phyloP scores from a whole-genome alignment of 2,329 filamentous ascomycete genomes.

The Pseudogymnoascus sp. region DNA sequence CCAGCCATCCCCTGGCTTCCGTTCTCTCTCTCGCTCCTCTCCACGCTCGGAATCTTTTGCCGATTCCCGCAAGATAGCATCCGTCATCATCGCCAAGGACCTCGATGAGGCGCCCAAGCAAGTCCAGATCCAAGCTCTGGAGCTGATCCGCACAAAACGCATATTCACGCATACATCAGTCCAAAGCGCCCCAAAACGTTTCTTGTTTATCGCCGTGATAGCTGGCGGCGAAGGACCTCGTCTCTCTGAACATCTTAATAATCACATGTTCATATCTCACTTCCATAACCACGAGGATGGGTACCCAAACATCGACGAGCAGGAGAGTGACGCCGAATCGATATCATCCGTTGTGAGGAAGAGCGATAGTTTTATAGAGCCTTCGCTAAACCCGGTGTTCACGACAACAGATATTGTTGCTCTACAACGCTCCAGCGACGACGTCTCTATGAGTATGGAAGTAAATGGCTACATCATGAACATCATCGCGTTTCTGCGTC shows the following conservation, averaged over 20 bases:
- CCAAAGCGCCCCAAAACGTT: constrained; percentile 65
- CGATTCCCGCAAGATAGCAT: constrained; percentile 57
- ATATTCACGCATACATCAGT: constrained; percentile 69
- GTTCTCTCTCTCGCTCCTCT: constrained; percentile 22
- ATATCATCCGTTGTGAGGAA: constrained; percentile 27
- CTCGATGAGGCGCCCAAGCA: constrained; percentile 63
- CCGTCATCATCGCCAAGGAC: constrained; percentile 74
- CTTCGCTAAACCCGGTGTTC: constrained; percentile 19
- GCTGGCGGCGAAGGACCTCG: constrained; percentile 39
- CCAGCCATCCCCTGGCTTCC: constrained; percentile 22
- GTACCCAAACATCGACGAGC: constrained; percentile 59
- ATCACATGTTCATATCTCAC: constrained; percentile 82
- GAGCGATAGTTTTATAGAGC: constrained; percentile 14
- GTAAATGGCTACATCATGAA: constrained; percentile 80
- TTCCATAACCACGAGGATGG: constrained; percentile 67
- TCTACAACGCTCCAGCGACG: constrained; percentile 40
- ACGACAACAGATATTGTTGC: constrained; percentile 25
- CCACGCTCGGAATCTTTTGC: constrained; percentile 26
- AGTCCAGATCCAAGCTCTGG: constrained; percentile 71
- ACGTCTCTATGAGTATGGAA: constrained; percentile 62
- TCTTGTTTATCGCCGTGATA: constrained; percentile 72
- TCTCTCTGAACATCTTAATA: constrained; percentile 57
- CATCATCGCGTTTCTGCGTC: constrained; percentile 74
- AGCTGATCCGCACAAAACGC: constrained; percentile 72
- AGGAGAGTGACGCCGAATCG: constrained; percentile 20